Base-by-base conservation (phyloP, 1,284 basidiomycete genomes). In the Athelia psychrophila region DNA sequence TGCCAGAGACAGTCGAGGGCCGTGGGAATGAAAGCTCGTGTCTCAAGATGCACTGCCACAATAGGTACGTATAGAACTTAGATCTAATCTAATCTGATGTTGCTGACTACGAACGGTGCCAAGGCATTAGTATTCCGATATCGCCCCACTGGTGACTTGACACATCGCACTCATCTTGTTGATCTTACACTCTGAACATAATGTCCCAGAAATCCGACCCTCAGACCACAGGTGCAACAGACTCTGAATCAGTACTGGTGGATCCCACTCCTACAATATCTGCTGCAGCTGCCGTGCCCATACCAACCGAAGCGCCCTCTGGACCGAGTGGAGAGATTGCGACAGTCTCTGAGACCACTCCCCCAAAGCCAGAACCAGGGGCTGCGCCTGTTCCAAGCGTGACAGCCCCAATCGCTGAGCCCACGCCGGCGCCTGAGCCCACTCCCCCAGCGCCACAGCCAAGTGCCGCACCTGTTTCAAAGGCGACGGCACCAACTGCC, bases 371-470 rank as follows among this genome's bases (percentile, higher is more conserved):
- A 16, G 8, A n/a, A 42, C 38, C 38, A n/a, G 38, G 20, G 16
- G 38, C 6, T 16, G n/a, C 38, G n/a, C 38, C 38, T 22, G 38
- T 16, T 42, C 8, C n/a, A 42, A 16, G n/a, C n/a, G n/a, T n/a
- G 20, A 6, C 38, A 6, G n/a, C 20, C n/a, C 38, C 51, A 49
- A 49, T 50, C 4, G 50, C 58, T 19, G 42, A 56, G 10, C 44
- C 52, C 16, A 46, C 51, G 30, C 18, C 54, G 22, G 36, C 47
- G 10, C 3, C 49, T 10, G 23, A 47, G 5, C 38, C 55, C 12
- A 52, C 50, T 32, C 35, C 52, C 19, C 49, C 22, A 53, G 25
- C 46, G 16, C 30, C 44, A 40, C 52, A 32, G 16, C 22, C 48
- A 23, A 25, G 46, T 49, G 44, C 25, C 25, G 54, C 27, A 44